Evolutionary conservation across 2,329 filamentous ascomycete species (phyloP).

Genomic region (Malbranchea cinnamomea): DNA sequence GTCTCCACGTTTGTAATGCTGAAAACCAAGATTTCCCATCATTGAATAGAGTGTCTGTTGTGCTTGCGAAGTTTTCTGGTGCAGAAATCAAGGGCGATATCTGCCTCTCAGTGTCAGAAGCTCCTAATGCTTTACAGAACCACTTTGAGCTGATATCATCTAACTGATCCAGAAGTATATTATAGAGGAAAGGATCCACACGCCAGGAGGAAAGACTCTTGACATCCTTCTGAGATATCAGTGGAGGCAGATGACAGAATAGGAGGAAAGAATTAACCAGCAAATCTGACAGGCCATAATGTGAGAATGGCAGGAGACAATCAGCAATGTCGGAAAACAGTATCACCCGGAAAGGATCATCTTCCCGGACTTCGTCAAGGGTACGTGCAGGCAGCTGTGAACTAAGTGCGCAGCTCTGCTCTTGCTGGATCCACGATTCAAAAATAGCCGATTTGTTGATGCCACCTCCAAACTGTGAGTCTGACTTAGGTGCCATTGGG

Average conservation of each 20-base stretch:
- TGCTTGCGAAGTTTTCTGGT: conserved; percentile 26
- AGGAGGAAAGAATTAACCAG: conserved; percentile 57
- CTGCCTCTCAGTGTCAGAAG: conserved; percentile 10
- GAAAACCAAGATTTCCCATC: conserved; percentile 34
- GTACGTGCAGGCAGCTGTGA: conserved; percentile 54
- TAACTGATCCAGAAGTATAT: conserved; percentile 21
- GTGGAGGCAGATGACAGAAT: conserved; percentile 50
- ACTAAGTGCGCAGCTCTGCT: conserved; percentile 34
- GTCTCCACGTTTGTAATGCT: conserved; percentile 20
- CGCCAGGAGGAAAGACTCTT: conserved; percentile 23
- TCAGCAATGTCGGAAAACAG: conserved; percentile 62
- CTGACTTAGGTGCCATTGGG: conserved; percentile 21
- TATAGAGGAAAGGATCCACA: conserved; percentile 41
- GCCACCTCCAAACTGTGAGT: conserved; percentile 11
- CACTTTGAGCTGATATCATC: conserved; percentile 14
- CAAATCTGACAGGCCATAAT: conserved; percentile 22
- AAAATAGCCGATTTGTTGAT: conserved; percentile 21
- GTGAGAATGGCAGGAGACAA: conserved; percentile 34
- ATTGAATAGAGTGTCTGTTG: conserved; percentile 41
- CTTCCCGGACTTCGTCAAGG: conserved; percentile 57
- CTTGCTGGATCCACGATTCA: conserved; percentile 35
- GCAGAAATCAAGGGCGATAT: conserved; percentile 23
- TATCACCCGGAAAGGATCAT: conserved; percentile 71
- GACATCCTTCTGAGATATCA: conserved; percentile 16
- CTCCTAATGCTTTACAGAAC: conserved; percentile 12